A percentile compares a stretch with the other conserved stretches of the same genome.
Evolutionary conservation across 257 asterid genomes (phyloP).

Genomic region (Fraxinus anomala): DNA sequence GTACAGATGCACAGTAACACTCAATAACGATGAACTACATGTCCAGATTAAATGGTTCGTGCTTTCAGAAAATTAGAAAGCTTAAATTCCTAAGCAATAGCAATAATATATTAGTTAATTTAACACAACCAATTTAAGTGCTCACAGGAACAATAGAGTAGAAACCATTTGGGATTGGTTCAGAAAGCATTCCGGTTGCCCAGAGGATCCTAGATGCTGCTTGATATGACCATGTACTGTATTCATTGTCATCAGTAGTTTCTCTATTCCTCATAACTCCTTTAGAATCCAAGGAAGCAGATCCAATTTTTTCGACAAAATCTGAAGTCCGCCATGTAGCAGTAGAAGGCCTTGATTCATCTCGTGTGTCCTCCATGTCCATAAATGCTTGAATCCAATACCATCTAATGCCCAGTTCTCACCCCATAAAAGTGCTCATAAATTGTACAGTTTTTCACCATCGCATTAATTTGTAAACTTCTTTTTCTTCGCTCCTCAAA

Average conservation of each 20-base stretch:
- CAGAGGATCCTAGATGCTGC: conserved; percentile 85
- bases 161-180: conserved; percentile 92
- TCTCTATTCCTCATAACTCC: conserved; percentile 46
- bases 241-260: conserved; percentile 43
- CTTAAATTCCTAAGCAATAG: conserved; percentile 22
- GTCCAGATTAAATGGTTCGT: neutral
- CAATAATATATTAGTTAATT: conserved; percentile 15
- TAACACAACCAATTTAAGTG: conserved; percentile 29
- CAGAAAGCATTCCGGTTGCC: conserved; percentile 86
- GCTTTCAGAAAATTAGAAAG: neutral
- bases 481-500: too few relatives aligned
- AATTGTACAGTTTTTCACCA: too few relatives aligned
- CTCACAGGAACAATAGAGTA: conserved; percentile 93
- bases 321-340: too few relatives aligned
- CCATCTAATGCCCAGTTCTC: too few relatives aligned
- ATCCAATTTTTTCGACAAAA: too few relatives aligned
- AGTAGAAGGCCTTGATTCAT: too few relatives aligned
- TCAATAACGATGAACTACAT: neutral
- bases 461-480: too few relatives aligned
- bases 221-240: conserved; percentile 43
- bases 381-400: too few relatives aligned
- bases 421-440: too few relatives aligned
- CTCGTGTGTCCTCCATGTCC: too few relatives aligned
- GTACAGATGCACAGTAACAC: neutral
- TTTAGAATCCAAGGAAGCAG: too few relatives aligned